Base-by-base conservation (phyloP, 2,329 filamentous ascomycete genomes). In the Clarireedia monteithiana region DNA sequence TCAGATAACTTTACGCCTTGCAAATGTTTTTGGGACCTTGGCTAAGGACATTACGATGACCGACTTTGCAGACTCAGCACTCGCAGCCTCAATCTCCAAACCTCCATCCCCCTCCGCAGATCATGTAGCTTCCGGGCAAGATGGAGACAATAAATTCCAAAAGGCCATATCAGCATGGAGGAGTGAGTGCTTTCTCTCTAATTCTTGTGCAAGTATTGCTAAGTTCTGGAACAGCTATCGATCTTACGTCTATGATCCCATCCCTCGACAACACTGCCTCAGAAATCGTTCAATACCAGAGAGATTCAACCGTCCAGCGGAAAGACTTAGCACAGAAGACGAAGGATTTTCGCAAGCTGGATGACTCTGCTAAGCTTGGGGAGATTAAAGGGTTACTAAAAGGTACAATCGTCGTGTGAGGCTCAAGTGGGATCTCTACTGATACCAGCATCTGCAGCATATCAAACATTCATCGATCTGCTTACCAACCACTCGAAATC, bases 311-410 rank as follows among this genome's bases (percentile, higher is more conserved):
- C 4, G 86, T 96, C 0, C 92, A 99, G 70, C 82, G 94, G 53
- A 99, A 99, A 70, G 95, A 99, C 59, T 77, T 99, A 20, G 94
- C 95, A n/a, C 91, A 96, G 69, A 97, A 96, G 78, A 99, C 94
- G 0, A 99, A 99, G 68, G 92, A 97, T 66, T 99, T 97, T 65
- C 81, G 91, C 59, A 97, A 96, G 71, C 80, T 95, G 10, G 92
- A 97, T 65, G 91, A 99, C 76, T 76, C 86, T 10, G 83, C 82
- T 56, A 99, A 97, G 72, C 74, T 99, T 53, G 77, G 78, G 5
- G 94, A 99, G 71, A 84, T 95, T 75, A 99, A 97, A 73, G 83
- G 83, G 40, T 74, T 99, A 50, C 74, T 99, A 58, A 96, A 96
- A 78, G 85, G 89, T 91, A 69, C 48, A 67, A 60, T 24, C 24